Percentiles rank a stretch among this genome's conserved stretches.
These are phyloP conservation scores for Ceriops tagal DNA, from an alignment of 345 rosid genomes.

Conservation along the genomic window DNA sequence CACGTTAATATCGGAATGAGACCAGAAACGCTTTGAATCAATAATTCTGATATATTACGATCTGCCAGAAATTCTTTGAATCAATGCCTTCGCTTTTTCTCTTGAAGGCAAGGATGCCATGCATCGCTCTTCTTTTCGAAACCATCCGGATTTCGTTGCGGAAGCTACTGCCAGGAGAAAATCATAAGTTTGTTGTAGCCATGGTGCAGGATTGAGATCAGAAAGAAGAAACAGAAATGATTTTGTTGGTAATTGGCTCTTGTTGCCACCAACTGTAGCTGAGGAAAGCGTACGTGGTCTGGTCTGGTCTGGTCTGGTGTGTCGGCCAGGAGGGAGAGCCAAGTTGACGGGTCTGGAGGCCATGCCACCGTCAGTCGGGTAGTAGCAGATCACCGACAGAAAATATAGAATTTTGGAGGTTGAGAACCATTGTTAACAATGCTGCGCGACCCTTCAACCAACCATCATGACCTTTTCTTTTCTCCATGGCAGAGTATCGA, in stretches of 20 bases:
- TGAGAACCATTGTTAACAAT: slow-evolving; percentile 17
- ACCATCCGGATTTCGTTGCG: slow-evolving; percentile 11
- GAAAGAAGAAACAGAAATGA: not conserved
- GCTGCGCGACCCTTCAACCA: too few relatives aligned
- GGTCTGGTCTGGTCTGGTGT: slow-evolving; percentile 70
- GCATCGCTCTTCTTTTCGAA: slow-evolving; percentile 71
- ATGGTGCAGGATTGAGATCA: not conserved
- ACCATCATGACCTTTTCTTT: too few relatives aligned
- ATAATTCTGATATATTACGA: slow-evolving; percentile 5
- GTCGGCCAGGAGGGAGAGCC: slow-evolving; percentile 77
- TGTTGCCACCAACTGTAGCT: slow-evolving; percentile 34
- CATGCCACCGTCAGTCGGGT: slow-evolving; percentile 49
- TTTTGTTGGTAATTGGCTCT: not conserved
- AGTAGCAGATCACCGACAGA: slow-evolving; percentile 8
- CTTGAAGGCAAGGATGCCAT: slow-evolving; percentile 88
- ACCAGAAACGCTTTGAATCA: slow-evolving; percentile 77
- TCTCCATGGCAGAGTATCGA: too few relatives aligned
- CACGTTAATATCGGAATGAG: too few relatives aligned
- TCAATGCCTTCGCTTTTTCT: slow-evolving; percentile 89
- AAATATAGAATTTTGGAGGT: slow-evolving; percentile 18
- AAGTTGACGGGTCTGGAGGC: slow-evolving; percentile 87
- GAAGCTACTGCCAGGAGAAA: slow-evolving; percentile 24
- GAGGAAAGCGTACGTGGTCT: slow-evolving; percentile 55
- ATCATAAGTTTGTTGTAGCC: slow-evolving; percentile 32
- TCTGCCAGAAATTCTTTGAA: slow-evolving; percentile 63